Conservation (phyloP, 2,329 filamentous ascomycete genomes). For the Daldinia eschscholtzii region DNA sequence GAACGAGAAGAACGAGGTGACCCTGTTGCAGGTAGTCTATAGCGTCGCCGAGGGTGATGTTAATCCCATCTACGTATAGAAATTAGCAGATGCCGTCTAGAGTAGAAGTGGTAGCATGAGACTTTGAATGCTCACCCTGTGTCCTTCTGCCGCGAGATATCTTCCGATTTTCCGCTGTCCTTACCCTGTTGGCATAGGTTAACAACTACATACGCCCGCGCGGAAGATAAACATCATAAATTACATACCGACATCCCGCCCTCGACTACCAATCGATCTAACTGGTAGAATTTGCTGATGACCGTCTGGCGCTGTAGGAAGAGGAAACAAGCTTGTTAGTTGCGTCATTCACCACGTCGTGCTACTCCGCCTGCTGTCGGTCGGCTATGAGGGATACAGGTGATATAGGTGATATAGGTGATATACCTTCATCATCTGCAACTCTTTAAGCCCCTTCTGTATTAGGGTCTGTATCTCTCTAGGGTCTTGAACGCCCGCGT, state of each 20-base stretch:
- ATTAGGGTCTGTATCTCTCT: constrained; percentile 87
- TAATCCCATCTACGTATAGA: constrained; percentile 50
- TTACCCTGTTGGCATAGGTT: constrained; percentile 67
- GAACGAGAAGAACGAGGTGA: constrained; percentile 6
- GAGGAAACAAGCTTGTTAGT: constrained; percentile 20
- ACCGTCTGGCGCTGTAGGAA: constrained; percentile 85
- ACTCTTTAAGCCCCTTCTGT: constrained; percentile 86
- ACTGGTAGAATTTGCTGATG: constrained; percentile 93
- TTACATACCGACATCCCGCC: constrained; percentile 80
- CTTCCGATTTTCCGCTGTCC: constrained; percentile 74
- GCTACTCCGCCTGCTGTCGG: constrained; percentile 3
- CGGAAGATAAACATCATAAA: background rate
- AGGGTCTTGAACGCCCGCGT: constrained; percentile 78
- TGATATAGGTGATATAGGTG: background rate
- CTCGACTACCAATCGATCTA: constrained; percentile 93
- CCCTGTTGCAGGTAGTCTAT: background rate
- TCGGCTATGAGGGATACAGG: background rate
- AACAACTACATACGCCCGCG: background rate
- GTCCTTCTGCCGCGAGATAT: constrained; percentile 81
- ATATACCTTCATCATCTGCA: constrained; percentile 89
- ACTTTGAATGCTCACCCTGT: constrained; percentile 70
- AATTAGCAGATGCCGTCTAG: constrained; percentile 20
- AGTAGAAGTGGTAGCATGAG: background rate
- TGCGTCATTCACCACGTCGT: constrained; percentile 1
- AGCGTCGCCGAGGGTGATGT: constrained; percentile 22